phyloP scores from a whole-genome alignment of 2,329 filamentous ascomycete genomes.

The Colletotrichum sansevieriae region DNA sequence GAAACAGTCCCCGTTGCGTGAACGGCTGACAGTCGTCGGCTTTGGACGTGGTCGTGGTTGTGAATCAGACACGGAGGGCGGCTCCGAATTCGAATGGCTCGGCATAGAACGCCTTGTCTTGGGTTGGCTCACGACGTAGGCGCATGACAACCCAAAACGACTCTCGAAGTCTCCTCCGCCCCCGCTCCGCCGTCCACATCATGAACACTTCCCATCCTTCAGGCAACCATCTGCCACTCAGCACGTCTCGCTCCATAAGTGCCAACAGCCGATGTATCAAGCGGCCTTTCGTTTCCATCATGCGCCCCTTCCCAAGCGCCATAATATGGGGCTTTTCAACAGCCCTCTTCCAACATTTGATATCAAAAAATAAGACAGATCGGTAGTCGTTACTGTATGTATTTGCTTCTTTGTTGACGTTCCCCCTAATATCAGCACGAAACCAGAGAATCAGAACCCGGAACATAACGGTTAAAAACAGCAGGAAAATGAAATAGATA shows the following conservation, averaged over 20 bases:
- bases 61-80: background rate
- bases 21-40: background rate
- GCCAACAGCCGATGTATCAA: constrained; percentile 29
- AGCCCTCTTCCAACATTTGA: constrained; percentile 35
- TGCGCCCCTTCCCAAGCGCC: constrained; percentile 32
- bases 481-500: background rate
- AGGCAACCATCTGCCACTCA: constrained; percentile 26
- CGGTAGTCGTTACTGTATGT: constrained; percentile 42
- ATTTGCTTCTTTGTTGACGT: constrained; percentile 32
- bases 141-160: constrained; percentile 11
- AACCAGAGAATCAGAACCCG: constrained; percentile 36
- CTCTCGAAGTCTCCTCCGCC: constrained; percentile 3
- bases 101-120: background rate
- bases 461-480: constrained; percentile 13
- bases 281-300: constrained; percentile 26
- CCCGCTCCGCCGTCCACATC: background rate
- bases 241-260: constrained; percentile 42
- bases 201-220: background rate
- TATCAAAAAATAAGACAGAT: constrained; percentile 41
- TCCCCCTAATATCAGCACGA: constrained; percentile 36
- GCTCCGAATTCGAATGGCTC: background rate
- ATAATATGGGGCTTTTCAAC: constrained; percentile 26
- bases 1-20: constrained; percentile 33
- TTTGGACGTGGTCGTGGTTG: background rate
- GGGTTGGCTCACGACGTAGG: constrained; percentile 13